These are phyloP conservation scores for Amaranthus tricolor DNA, from an alignment of 179 eudicot genomes.

Conservation along the genomic window DNA sequence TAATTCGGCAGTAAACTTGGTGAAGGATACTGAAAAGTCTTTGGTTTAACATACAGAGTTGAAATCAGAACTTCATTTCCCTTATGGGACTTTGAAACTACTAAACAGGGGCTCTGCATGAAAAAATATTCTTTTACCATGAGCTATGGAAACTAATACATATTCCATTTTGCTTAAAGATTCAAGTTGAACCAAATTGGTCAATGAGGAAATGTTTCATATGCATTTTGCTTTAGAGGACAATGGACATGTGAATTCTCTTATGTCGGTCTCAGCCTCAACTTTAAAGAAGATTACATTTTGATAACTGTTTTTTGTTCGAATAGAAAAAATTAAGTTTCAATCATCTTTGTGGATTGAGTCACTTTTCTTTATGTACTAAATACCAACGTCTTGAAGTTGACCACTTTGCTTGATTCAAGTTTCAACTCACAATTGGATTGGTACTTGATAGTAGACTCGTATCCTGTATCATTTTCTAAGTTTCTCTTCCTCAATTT, in stretches of 20 bases:
- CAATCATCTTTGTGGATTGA: not conserved
- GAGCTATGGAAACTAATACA: not conserved
- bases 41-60: not conserved
- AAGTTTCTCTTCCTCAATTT: not conserved
- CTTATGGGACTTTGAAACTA: not conserved
- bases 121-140: not conserved
- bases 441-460: not conserved
- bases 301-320: not conserved
- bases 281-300: not conserved
- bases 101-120: not conserved
- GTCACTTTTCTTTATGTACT: not conserved
- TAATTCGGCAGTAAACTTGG: not conserved
- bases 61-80: not conserved
- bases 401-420: not conserved
- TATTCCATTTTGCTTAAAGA: not conserved
- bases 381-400: not conserved
- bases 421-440: not conserved
- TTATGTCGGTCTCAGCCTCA: not conserved
- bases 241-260: not conserved
- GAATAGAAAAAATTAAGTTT: not conserved
- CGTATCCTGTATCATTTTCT: not conserved
- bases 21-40: not conserved
- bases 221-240: not conserved
- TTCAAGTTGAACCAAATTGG: not conserved
- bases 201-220: not conserved